A percentile compares a stretch with the other conserved stretches of the same genome.
These are phyloP conservation scores for Globisporangium heterothallicum DNA, from an alignment of 352 stramenopile species.

Conservation along the genomic window DNA sequence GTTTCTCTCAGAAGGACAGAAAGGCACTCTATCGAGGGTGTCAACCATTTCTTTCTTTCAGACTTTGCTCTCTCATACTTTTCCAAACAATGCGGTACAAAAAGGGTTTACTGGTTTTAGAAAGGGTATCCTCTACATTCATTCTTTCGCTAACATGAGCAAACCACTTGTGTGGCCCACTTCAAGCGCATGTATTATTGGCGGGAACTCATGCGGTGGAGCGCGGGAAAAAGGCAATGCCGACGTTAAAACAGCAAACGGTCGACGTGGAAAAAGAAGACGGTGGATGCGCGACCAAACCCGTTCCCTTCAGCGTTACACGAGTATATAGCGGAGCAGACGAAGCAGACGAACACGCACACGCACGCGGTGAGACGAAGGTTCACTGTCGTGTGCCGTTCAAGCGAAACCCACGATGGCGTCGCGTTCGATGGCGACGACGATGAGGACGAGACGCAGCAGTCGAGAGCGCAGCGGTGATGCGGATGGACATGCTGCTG, in stretches of 20 bases:
- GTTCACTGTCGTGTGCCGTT: no score
- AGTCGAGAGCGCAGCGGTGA: background rate
- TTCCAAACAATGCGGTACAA: no score
- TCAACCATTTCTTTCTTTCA: no score
- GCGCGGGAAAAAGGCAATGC: background rate
- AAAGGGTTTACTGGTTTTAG: background rate
- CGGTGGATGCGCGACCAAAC: conserved; percentile 5
- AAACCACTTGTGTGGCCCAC: conserved; percentile 11
- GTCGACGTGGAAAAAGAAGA: background rate
- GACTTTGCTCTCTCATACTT: no score
- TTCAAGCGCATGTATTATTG: conserved; percentile 9
- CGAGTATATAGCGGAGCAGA: no score
- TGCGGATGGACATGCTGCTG: background rate
- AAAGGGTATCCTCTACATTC: background rate
- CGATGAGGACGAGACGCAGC: conserved; percentile 1
- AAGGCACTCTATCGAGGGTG: no score
- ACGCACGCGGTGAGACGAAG: no score
- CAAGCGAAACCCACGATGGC: no score
- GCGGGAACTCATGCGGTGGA: conserved; percentile 5
- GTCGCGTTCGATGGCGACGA: no score
- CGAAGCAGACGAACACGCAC: background rate
- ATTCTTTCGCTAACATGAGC: background rate
- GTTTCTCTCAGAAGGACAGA: no score
- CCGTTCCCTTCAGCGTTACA: no score
- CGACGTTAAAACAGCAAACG: background rate